phyloP scores from a whole-genome alignment of 345 rosid species.

The Combretum micranthum region DNA sequence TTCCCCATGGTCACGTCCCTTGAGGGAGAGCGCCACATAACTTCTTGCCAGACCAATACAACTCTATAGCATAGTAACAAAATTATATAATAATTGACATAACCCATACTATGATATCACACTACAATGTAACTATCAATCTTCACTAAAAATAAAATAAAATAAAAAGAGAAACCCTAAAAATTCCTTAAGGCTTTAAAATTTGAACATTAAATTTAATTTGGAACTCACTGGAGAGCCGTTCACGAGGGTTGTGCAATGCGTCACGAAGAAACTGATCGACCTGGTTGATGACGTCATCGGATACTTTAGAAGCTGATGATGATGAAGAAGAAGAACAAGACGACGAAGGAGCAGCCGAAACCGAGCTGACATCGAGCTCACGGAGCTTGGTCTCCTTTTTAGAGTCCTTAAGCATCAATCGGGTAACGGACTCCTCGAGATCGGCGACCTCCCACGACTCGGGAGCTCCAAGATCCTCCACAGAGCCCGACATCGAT shows the following conservation, averaged over 20 bases:
- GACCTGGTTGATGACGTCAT: constrained; percentile 41
- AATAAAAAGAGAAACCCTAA: not conserved
- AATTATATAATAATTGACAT: no score
- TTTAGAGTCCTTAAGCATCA: constrained; percentile 33
- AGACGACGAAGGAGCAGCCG: constrained; percentile 7
- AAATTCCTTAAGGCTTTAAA: not conserved
- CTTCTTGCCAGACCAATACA: no score
- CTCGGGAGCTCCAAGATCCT: constrained; percentile 69
- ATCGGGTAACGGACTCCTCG: constrained; percentile 63
- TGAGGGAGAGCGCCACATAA: no score
- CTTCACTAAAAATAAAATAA: not conserved
- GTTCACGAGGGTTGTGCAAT: constrained; percentile 68
- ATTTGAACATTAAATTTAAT: not conserved
- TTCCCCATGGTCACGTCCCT: no score
- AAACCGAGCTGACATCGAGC: constrained; percentile 13
- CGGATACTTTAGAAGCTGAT: constrained; percentile 17
- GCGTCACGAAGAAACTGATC: constrained; percentile 82
- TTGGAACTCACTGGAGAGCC: constrained; percentile 51
- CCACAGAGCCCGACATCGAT: constrained; percentile 67
- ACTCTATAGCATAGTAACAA: no score
- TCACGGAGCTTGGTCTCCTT: constrained; percentile 15
- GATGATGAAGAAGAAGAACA: constrained; percentile 9
- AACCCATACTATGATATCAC: no score
- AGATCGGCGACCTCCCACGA: constrained; percentile 87
- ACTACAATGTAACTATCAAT: no score